Conservation (phyloP, 169 alveolate species). For the Cryptosporidium andersoni region DNA sequence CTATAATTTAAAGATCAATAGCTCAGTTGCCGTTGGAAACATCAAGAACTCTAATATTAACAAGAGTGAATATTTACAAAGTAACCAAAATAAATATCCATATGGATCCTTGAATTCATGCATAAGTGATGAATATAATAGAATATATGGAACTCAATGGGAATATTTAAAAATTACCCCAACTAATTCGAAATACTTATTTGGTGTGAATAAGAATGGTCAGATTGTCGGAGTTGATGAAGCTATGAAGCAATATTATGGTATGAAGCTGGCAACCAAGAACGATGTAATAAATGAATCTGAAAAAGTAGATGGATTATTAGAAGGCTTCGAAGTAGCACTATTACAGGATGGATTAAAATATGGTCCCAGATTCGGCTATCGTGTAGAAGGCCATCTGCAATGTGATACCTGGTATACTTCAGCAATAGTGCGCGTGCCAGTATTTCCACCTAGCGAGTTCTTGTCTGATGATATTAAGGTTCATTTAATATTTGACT, state of each 20-base stretch:
- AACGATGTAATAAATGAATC: conserved; percentile 71
- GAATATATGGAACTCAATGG: conserved; percentile 26
- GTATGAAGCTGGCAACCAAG: conserved; percentile 75
- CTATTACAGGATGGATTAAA: conserved; percentile 73
- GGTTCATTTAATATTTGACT: conserved; percentile 72
- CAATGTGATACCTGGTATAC: conserved; percentile 66
- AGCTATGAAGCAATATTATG: conserved; percentile 18
- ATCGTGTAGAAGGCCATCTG: conserved; percentile 58
- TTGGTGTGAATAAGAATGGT: conserved; percentile 8
- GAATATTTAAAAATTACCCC: conserved; percentile 42
- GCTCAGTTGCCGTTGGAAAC: background rate
- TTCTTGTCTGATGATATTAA: conserved; percentile 69
- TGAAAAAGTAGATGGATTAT: conserved; percentile 70
- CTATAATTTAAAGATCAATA: background rate
- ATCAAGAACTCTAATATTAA: background rate
- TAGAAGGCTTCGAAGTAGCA: conserved; percentile 74
- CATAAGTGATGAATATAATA: conserved; percentile 1
- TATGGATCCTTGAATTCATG: background rate
- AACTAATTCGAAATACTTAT: background rate
- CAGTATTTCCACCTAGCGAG: conserved; percentile 74
- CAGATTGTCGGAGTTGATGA: conserved; percentile 27
- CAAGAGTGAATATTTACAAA: too few relatives aligned
- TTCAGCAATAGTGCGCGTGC: conserved; percentile 73
- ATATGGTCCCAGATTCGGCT: conserved; percentile 76
- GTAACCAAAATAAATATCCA: too few relatives aligned